Conservation (phyloP, 164 flowering plant species). For the Brasenia schreberi region DNA sequence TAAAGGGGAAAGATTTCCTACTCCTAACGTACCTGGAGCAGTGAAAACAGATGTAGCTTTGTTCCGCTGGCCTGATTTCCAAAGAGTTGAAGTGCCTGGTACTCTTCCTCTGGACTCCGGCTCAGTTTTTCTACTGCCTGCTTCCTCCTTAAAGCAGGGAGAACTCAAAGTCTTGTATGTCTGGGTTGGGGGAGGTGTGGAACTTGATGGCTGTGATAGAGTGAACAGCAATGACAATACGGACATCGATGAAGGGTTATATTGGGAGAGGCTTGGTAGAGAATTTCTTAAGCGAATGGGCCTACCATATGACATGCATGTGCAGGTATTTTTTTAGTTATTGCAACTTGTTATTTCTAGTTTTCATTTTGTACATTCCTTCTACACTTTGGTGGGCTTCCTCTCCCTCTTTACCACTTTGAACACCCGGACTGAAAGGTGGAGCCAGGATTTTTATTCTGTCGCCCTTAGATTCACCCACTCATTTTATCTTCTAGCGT, state of each 20-base stretch:
- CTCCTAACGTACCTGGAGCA: slow-evolving; percentile 6
- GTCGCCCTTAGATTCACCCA: too few relatives aligned
- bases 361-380: too few relatives aligned
- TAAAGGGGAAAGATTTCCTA: not conserved
- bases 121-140: slow-evolving; percentile 28
- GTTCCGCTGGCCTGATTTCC: slow-evolving; percentile 30
- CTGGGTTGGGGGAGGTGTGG: slow-evolving; percentile 30
- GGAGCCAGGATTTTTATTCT: too few relatives aligned
- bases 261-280: slow-evolving; percentile 20
- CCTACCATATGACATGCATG: slow-evolving; percentile 19
- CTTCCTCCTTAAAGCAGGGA: slow-evolving; percentile 10
- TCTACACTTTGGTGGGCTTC: too few relatives aligned
- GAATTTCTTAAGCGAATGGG: slow-evolving; percentile 25
- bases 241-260: slow-evolving; percentile 7
- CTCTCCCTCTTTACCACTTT: too few relatives aligned
- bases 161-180: slow-evolving; percentile 18
- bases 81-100: slow-evolving; percentile 21
- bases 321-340: slow-evolving; percentile 28
- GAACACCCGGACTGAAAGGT: too few relatives aligned
- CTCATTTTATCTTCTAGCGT: too few relatives aligned
- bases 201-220: slow-evolving; percentile 9
- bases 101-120: slow-evolving; percentile 22
- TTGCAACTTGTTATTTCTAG: not conserved
- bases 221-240: slow-evolving; percentile 5
- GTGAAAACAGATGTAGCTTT: slow-evolving; percentile 8